Base-by-base conservation (phyloP, 2,329 filamentous ascomycete genomes). In the Bimuria novae-zelandiae region DNA sequence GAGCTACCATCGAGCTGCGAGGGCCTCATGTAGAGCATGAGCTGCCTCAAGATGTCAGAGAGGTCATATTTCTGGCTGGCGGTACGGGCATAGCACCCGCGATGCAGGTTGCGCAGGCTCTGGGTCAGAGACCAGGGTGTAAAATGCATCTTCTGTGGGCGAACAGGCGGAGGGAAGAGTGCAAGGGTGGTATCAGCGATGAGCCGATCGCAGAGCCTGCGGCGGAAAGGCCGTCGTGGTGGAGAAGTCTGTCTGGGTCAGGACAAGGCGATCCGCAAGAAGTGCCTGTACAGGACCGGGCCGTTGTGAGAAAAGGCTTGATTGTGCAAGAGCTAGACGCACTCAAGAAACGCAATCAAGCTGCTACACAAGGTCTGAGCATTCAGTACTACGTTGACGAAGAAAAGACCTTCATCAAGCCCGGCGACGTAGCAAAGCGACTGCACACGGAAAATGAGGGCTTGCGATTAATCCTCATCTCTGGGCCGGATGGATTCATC, bases 51-150 rank as follows among this genome's bases (percentile, higher is more conserved):
- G 73, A 81, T 51, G 79, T 83, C 22, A 72, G 76, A 44, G 78
- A 82, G 54, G 80, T 97, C 2, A 78, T 97, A 1, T 96, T 97
- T 67, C 77, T 97, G 19, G 94, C 92, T 1, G 94, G 92, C 1
- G 94, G 94, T 0, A 99, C 94, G 0, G 93, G 94, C 1, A 89
- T 99, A 63, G 92, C 91, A 14, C 90, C 93, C 0, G 94, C 92
- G 7, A 75, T 97, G 72, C 93, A 97, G 75, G 84, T 89, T 35
- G 89, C 87, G 1, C 77, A 86, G 55, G 83, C 84, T 0, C 73
- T 93, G 10, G 75, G 86, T 3, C 73, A 80, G 54, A 61, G 70
- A 17, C 58, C 71, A 60, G 67, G 76, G 52, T 60, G 14, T 2
- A 77, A 67, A 36, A 82, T 96, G 49, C 82, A 84, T 43, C 86